Evolutionary conservation across 169 alveolate species (phyloP).

Genomic region (Theileria equi): DNA sequence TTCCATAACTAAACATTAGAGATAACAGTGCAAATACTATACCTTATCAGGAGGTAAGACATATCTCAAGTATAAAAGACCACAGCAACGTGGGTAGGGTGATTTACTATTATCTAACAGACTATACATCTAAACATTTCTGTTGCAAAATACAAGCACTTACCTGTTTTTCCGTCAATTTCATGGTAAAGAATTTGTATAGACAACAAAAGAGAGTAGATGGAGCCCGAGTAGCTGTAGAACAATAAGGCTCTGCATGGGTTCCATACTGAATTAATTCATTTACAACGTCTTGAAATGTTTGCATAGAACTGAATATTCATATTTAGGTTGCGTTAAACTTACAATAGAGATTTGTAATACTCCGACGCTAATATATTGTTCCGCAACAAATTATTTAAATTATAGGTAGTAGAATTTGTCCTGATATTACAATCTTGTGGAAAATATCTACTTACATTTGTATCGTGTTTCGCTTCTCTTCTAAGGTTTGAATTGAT

Average conservation of each 20-base stretch:
- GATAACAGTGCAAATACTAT: background rate
- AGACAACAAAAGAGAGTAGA: slow-evolving; percentile 76
- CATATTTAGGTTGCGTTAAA: background rate
- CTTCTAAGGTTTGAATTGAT: slow-evolving; percentile 1
- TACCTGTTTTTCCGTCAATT: slow-evolving; percentile 73
- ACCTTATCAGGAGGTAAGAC: slow-evolving; percentile 62
- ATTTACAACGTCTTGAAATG: slow-evolving; percentile 60
- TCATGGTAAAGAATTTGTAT: slow-evolving; percentile 67
- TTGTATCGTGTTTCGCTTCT: slow-evolving; percentile 48
- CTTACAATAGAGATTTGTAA: slow-evolving; percentile 66
- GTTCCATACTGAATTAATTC: slow-evolving; percentile 73
- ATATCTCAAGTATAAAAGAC: slow-evolving; percentile 56
- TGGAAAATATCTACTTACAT: slow-evolving; percentile 12
- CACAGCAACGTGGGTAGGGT: slow-evolving; percentile 64
- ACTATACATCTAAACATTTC: slow-evolving; percentile 13
- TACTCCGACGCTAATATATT: slow-evolving; percentile 74
- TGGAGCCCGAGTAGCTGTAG: slow-evolving; percentile 72
- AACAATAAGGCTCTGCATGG: slow-evolving; percentile 76
- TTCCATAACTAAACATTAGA: slow-evolving; percentile 62
- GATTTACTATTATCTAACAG: slow-evolving; percentile 45
- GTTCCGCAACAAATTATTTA: slow-evolving; percentile 68
- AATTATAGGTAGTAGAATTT: slow-evolving; percentile 69
- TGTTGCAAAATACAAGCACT: background rate
- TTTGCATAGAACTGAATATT: slow-evolving; percentile 53
- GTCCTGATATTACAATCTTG: slow-evolving; percentile 17